These are phyloP conservation scores for Bathelium albidoporum DNA, from an alignment of 495 filamentous ascomycete genomes.

Conservation along the genomic window DNA sequence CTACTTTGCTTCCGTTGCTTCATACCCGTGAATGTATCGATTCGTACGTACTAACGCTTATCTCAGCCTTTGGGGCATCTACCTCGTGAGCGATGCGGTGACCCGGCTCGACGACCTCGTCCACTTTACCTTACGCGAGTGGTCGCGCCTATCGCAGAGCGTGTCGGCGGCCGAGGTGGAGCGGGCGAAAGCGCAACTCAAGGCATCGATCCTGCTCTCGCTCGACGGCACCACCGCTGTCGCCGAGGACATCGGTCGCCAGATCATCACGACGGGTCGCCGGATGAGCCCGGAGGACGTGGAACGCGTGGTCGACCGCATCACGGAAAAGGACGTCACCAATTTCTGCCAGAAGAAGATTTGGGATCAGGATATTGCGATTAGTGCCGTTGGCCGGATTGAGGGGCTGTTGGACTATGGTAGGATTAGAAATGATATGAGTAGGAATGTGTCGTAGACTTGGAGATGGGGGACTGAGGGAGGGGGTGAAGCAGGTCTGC, in stretches of 20 bases:
- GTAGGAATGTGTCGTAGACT: slow-evolving; percentile 54
- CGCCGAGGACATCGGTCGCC: slow-evolving; percentile 95
- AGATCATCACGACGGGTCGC: slow-evolving; percentile 94
- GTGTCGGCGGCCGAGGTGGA: slow-evolving; percentile 87
- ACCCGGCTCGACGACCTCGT: slow-evolving; percentile 84
- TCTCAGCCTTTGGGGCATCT: slow-evolving; percentile 93
- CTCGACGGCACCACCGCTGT: slow-evolving; percentile 96
- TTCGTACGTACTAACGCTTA: not conserved
- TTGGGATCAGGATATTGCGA: slow-evolving; percentile 94
- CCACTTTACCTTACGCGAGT: slow-evolving; percentile 97
- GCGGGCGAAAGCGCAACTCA: slow-evolving; percentile 97
- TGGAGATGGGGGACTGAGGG: not conserved
- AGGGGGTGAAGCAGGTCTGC: not conserved
- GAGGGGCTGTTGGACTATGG: slow-evolving; percentile 88
- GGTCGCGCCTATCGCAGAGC: slow-evolving; percentile 78
- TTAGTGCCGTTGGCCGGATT: slow-evolving; percentile 84
- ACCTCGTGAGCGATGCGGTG: slow-evolving; percentile 85
- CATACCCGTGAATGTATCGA: not conserved
- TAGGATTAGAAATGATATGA: slow-evolving; percentile 81
- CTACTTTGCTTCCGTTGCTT: not conserved
- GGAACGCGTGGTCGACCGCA: slow-evolving; percentile 72
- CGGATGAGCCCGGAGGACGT: slow-evolving; percentile 87
- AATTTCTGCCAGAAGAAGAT: slow-evolving; percentile 80
- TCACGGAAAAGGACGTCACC: slow-evolving; percentile 96
- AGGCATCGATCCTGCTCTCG: slow-evolving; percentile 92